Base-by-base conservation (phyloP, 768 basidiomycete species). In the Tylopilus subfusipes region DNA sequence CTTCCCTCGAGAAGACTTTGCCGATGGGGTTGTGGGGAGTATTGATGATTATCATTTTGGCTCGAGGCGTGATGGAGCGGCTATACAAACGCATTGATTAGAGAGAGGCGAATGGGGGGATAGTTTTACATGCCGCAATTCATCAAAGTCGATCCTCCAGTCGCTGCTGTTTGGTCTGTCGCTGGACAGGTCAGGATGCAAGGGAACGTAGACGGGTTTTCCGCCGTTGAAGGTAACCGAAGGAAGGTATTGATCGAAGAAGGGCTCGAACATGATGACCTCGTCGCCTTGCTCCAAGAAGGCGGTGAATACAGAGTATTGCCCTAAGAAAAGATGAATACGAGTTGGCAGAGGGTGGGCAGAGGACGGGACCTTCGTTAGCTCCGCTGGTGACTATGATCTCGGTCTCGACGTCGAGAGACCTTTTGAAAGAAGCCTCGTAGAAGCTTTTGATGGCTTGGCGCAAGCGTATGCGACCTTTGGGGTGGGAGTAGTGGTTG, bases 1-100 rank as follows among this genome's bases (percentile, higher is more conserved):
- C 97, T 45, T 79, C 66, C 53, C 79, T 80, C 7, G 85, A 88
- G 69, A 97, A 98, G 33, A 98, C 93, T 72, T 99, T 99, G 45
- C 97, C 97, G n/a, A 98, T 82, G 22, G 97, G 97, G 71, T 98
- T 98, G 72, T 98, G 95, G 7, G 95, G 93, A 2, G 96, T 98
- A 72, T 97, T 98, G 62, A 97, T 77, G 60, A 97, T 90, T 58
- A 98, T 92, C 72, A 94, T 90, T 72, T 98, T 99, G 8, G 94
- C 88, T 48, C 87, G 85, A 12, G 91, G 82, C 5, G 93, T 93
- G 66, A 98, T 80, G 12, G 97, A 86, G 22, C 80, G 81, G 52
- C 92, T 89, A 18, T 33, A 29, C 40, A n/a, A 39, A n/a, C n/a
- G n/a, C n/a, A n/a, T n/a, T 16, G 44, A 57, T 54, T 59, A 57